Conservation (phyloP, 176 grass and related monocot genomes). For the Oryza glaberrima region DNA sequence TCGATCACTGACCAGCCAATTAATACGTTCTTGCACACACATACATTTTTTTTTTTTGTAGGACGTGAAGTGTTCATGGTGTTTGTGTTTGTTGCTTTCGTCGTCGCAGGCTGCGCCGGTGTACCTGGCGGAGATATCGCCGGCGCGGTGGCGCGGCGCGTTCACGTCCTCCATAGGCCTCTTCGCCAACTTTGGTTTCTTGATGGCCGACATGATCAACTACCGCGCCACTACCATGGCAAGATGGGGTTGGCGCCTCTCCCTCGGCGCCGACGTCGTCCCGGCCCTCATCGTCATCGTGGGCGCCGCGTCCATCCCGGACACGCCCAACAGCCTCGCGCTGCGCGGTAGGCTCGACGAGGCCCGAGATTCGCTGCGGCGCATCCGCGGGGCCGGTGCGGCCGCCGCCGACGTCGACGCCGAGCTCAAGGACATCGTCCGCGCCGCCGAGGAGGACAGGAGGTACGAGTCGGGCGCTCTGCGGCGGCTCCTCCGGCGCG, state of each 20-base stretch:
- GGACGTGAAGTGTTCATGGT: not conserved
- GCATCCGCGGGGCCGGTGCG: constrained; percentile 42
- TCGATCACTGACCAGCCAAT: not conserved
- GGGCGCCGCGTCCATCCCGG: constrained; percentile 53
- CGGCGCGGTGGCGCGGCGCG: constrained; percentile 71
- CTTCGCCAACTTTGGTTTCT: constrained; percentile 67
- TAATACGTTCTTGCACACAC: not conserved
- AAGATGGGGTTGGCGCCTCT: constrained; percentile 73
- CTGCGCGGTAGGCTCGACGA: constrained; percentile 53
- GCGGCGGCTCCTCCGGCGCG: constrained; percentile 45
- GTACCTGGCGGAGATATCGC: constrained; percentile 84
- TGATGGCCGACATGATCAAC: constrained; percentile 75
- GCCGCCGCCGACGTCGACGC: constrained; percentile 36
- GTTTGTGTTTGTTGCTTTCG: not conserved
- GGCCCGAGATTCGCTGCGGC: constrained; percentile 52
- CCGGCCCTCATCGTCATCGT: constrained; percentile 55
- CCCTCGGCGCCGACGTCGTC: constrained; percentile 60
- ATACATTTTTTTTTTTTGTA: too few species aligned
- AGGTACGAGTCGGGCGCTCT: constrained; percentile 47
- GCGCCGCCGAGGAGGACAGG: constrained; percentile 39
- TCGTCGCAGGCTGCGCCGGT: constrained; percentile 47
- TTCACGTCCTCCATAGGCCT: constrained; percentile 78
- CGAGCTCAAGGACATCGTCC: constrained; percentile 57
- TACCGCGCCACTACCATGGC: constrained; percentile 55
- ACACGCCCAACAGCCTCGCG: constrained; percentile 75